Base-by-base conservation (phyloP, 345 rosid genomes). In the Gossypium arboreum region DNA sequence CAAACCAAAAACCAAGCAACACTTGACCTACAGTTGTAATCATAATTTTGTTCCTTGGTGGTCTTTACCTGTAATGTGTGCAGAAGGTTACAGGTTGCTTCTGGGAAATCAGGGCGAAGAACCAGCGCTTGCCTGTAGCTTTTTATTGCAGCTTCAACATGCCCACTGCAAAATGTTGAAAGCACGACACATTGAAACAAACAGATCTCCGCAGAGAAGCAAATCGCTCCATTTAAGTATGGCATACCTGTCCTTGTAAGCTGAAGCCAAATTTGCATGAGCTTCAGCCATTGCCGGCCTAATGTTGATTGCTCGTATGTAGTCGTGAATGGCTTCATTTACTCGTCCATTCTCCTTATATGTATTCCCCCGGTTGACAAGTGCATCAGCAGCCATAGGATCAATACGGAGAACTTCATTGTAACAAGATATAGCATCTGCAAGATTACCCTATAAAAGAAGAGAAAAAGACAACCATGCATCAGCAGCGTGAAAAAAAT, bases 211-310 rank as follows among this genome's bases (percentile, higher is more conserved):
- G 22, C 7, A 45, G 6, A 18, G 34, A 15, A 67, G 34, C 45
- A 45, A 45, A 12, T 44, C 13, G 9, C 10, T 45, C 34, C 39
- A 67, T 22, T 45, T 45, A 67, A 45, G 54, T 45, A 12, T 20
- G 54, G 22, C n/a, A 7, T 22, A 93, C 99, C 99, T 95, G 83
- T 95, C 99, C 81, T 95, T 95, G 80, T 95, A 95, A 76, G 99
- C 99, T 15, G 99, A 95, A 76, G 99, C 99, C 79, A 95, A 83
- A 82, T 95, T 95, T 77, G 99, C 98, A 87, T 95, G 99, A 47
- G 99, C 99, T 85, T 95, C 99, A 72, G 99, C 96, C 99, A 95
- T 95, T 27, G 88, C 65, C 34, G 99, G 99, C 65, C 97, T 85
- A 73, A 90, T 78, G 61, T 16, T 90, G 60, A 95, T 93, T 64